Evolutionary conservation across 202 grass and related monocot genomes (phyloP).

Genomic region (Eragrostis tef): DNA sequence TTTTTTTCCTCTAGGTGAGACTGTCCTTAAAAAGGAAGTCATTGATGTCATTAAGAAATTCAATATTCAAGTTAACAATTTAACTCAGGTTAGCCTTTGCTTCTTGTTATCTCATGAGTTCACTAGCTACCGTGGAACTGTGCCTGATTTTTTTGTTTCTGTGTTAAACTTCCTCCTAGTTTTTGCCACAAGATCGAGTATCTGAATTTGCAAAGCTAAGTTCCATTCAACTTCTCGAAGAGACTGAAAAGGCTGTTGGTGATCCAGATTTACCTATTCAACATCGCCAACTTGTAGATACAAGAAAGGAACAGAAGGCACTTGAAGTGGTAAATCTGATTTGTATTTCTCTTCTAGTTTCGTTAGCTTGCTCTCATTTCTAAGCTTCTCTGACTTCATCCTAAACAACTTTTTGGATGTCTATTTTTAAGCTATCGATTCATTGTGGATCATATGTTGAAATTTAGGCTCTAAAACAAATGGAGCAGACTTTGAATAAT

Average conservation of each 20-base stretch:
- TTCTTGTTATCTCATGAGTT: background rate
- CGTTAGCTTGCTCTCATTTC: background rate
- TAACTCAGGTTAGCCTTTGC: slow-evolving; percentile 75
- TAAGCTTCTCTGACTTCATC: slow-evolving; percentile 36
- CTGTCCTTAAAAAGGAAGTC: slow-evolving; percentile 67
- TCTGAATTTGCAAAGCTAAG: slow-evolving; percentile 92
- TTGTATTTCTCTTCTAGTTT: background rate
- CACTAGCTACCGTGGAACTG: background rate
- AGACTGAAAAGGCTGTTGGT: slow-evolving; percentile 91
- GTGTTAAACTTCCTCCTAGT: slow-evolving; percentile 53
- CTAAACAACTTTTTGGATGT: slow-evolving; percentile 28
- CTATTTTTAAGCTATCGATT: background rate
- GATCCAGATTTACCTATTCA: slow-evolving; percentile 79
- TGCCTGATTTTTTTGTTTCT: slow-evolving; percentile 37
- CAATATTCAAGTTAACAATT: slow-evolving; percentile 96
- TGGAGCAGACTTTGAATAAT: slow-evolving; percentile 76
- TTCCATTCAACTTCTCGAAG: slow-evolving; percentile 83
- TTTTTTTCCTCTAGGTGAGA: slow-evolving; percentile 56
- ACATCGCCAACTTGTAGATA: slow-evolving; percentile 69
- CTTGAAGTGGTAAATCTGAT: slow-evolving; percentile 73
- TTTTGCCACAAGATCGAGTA: slow-evolving; percentile 86
- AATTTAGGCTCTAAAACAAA: slow-evolving; percentile 74
- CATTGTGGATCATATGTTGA: background rate
- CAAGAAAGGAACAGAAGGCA: slow-evolving; percentile 65
- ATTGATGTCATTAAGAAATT: slow-evolving; percentile 79